Evolutionary conservation across 2,329 filamentous ascomycete species (phyloP).

Genomic region (Epicoccum nigrum): DNA sequence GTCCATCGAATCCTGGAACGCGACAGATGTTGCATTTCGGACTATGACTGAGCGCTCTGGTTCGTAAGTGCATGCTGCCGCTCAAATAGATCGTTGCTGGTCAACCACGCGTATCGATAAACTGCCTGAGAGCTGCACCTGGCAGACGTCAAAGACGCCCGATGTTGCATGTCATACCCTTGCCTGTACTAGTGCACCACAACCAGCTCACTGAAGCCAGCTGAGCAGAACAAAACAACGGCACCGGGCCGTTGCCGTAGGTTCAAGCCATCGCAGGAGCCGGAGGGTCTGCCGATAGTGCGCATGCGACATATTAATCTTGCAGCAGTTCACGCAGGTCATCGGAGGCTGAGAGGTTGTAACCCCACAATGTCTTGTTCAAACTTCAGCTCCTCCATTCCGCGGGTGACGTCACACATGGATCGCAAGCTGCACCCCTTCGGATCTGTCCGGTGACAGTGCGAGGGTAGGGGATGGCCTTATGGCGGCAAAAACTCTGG

Average conservation of each 20-base stretch:
- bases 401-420: conserved; percentile 29
- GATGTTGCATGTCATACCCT: no score
- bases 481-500: conserved; percentile 9
- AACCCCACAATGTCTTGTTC: conserved; percentile 2
- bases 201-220: not conserved
- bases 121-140: no score
- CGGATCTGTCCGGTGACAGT: conserved; percentile 23
- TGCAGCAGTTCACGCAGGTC: conserved; percentile 12
- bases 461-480: conserved; percentile 30
- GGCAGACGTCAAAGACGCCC: no score
- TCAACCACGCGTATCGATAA: no score
- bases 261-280: not conserved
- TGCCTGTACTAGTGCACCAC: not conserved
- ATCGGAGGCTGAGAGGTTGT: conserved; percentile 22
- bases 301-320: not conserved
- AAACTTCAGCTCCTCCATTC: not conserved
- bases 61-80: no score
- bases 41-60: no score
- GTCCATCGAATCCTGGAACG: no score
- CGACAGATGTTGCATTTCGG: no score
- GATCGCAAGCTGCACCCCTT: conserved; percentile 19
- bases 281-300: not conserved
- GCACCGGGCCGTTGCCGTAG: conserved; percentile 12
- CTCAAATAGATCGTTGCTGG: no score
- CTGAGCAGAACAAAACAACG: not conserved